Base-by-base conservation (phyloP, 768 basidiomycete species). In the Kwoniella dendrophila region DNA sequence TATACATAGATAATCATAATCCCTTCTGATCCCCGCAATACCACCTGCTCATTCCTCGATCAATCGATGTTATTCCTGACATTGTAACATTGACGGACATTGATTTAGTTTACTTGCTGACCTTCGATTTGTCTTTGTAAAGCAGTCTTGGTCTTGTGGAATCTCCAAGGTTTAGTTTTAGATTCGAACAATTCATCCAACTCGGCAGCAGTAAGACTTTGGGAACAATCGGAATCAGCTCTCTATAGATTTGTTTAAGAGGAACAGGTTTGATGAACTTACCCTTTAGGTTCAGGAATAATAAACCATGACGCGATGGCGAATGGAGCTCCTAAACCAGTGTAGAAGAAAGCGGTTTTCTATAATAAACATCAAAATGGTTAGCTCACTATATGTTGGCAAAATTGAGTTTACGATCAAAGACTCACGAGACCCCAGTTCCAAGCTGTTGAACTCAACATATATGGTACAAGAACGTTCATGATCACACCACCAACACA, bases 301-400 rank as follows among this genome's bases (percentile, higher is more conserved):
- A 69, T 57, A 59, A 72, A 67, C 59, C 54, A 72, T 24, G 56
- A 53, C 8, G 30, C 56, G 24, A 62, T 38, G 22, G 53, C 48
- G 29, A 33, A 22, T 24, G 59, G 51, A 0, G 50, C 41, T 30
- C 62, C 59, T 1, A 67, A 18, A 14, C 65, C 62, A 14, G 56
- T 45, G 56, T 58, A 72, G 64, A 72, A 69, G 64, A 66, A 71
- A 12, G 47, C 62, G 20, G 66, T 67, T 58, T 67, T 66, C 2
- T 63, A 29, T 20, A n/a, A n/a, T n/a, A n/a, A n/a, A n/a, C n/a
- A n/a, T n/a, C n/a, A n/a, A n/a, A n/a, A 59, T 60, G 34, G 49
- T 51, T 51, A n/a, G n/a, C n/a, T n/a, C n/a, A n/a, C n/a, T n/a
- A n/a, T n/a, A n/a, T n/a, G n/a, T n/a, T n/a, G n/a, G n/a, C n/a